Evolutionary conservation across 306 rosid species (phyloP), one percentile per base, ranked within the genome.

Genomic region (Fragaria vesca): DNA sequence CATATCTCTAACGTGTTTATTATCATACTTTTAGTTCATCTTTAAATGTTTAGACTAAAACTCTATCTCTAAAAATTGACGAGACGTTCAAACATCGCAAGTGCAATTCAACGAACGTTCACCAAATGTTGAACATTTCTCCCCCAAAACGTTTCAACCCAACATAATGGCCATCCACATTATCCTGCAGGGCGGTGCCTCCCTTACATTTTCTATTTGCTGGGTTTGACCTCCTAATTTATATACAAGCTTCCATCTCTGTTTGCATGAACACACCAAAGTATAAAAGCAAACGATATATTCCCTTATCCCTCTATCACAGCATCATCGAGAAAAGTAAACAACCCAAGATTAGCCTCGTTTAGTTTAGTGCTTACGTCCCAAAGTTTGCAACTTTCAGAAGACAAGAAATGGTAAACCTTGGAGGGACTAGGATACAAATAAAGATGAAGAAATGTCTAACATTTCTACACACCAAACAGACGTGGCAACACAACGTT

Each of bases 401-500:
- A 9, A n/a, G 32, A 42, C 69, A 18, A 20, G 21, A 67, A 36
- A 17, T 34, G 46, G 5, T 18, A 2, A 66, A 8, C 20, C 0
- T 66, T 20, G 46, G 16, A 20, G 28, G 26, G 71, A 62, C 68
- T 66, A 2, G 46, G 2, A 18, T 8, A 18, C 47, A 34, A 66
- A 18, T 0, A 66, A 38, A 32, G 69, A 32, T 6, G 69, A 65
- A 65, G 45, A 45, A 45, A 45, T 45, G 48, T 45, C 47, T 8
- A 42, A 43, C 47, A 43, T 9, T 43, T 43, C 9, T 9, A 10
- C 13, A 45, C 48, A 10, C 48, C 13, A 17, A 36, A 18, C 52
- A 62, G 11, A 62, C 78, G 78, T 75, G 71, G 21, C 78, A 62
- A 32, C 8, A 46, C 61, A 32, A 46, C 40, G 11, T 43, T 11